Base-by-base conservation (phyloP, 306 rosid species). In the Ormosia emarginata region DNA sequence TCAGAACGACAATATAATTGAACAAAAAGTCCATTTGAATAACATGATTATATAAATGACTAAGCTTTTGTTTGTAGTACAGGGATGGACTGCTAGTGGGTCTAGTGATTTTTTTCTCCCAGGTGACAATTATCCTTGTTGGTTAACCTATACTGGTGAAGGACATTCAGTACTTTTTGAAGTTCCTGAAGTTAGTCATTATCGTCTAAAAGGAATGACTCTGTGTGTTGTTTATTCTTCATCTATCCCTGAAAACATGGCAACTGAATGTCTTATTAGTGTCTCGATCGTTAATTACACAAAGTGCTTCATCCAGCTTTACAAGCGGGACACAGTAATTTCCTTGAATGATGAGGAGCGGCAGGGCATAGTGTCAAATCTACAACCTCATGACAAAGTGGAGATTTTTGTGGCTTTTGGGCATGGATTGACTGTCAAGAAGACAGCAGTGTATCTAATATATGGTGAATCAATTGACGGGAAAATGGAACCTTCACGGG, bases 261-360 rank as follows among this genome's bases (percentile, higher is more conserved):
- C n/a, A 15, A 17, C 10, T 39, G 81, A 47, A 17, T 79, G 34
- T 75, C 79, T 70, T 13, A 8, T 10, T 17, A 13, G 53, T 79
- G 61, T 75, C 0, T 8, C 46, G 58, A 57, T 84, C 0, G n/a
- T 67, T 7, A 84, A 84, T 79, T 2, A 47, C 30, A 79, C 74
- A 2, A 79, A 67, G 59, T 53, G 37, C 49, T 30, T 34, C 14
- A 34, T 72, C 6, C 80, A 78, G 0, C 77, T 84, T 8, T 15
- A 56, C 59, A 79, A 79, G 77, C 34, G 13, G 10, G 83, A 66
- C 30, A 65, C 81, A 30, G 0, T 62, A 49, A 74, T 43, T 5
- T 74, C 84, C 61, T 73, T 67, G 13, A 63, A 69, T 5, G 80
- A 84, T 74, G 81, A 55, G 30, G 78, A 84, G 13, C 79, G 84